A percentile compares a stretch with the other conserved stretches of the same genome.
These are phyloP conservation scores for Paraleonurus japonicus DNA, from an alignment of 257 asterid species.

Conservation along the genomic window DNA sequence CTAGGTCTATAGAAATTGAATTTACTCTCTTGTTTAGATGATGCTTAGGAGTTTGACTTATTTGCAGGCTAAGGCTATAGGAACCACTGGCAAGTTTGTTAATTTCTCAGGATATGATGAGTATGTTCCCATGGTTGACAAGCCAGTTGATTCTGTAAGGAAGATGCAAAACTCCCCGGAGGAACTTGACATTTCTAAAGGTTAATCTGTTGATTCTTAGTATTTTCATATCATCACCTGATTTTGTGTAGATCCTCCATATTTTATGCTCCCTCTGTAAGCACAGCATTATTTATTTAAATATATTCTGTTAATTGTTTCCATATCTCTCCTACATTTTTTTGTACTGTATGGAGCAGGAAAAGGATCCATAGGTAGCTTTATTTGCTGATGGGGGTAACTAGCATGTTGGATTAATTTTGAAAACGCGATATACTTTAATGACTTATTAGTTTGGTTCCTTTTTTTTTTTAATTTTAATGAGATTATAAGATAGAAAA, in stretches of 20 bases:
- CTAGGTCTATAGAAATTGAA: neutral
- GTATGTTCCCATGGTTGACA: constrained; percentile 83
- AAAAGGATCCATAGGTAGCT: neutral
- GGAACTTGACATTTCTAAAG: constrained; percentile 43
- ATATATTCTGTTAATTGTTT: neutral
- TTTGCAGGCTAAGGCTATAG: constrained; percentile 55
- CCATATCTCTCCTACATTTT: neutral
- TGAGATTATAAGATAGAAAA: neutral
- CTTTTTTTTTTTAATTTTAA: neutral
- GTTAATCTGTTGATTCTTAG: constrained; percentile 24
- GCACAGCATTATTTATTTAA: neutral
- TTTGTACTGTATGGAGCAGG: neutral
- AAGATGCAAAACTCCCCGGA: constrained; percentile 48
- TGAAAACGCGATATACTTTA: neutral
- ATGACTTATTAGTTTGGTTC: neutral
- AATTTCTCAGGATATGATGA: constrained; percentile 65
- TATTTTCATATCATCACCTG: neutral
- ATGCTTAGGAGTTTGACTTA: constrained; percentile 17
- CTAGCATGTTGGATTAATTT: neutral
- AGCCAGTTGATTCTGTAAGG: constrained; percentile 73
- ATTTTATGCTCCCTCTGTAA: neutral
- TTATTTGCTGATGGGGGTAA: neutral
- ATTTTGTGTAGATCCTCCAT: too few species aligned
- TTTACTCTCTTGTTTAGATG: neutral
- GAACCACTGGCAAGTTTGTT: constrained; percentile 43